Base-by-base conservation (phyloP, 2,329 filamentous ascomycete genomes). In the Coniochaeta pulveracea region DNA sequence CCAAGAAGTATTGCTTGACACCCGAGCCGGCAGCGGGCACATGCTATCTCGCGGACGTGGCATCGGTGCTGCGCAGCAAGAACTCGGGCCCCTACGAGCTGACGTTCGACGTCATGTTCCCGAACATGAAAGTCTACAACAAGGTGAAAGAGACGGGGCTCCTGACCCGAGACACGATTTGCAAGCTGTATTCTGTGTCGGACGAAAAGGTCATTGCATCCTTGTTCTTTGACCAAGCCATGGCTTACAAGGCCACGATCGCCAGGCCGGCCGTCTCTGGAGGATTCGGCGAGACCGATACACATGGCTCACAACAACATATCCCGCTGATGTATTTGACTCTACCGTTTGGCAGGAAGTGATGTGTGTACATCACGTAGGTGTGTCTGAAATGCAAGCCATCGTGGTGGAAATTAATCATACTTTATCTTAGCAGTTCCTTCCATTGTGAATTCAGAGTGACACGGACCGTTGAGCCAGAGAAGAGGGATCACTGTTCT, bases 51-150 rank as follows among this genome's bases (percentile, higher is more conserved):
- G 47, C 51, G 0, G 57, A 63, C 18, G 30, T 66, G 4, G 57
- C 61, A 0, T 50, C 48, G 3, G 51, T 66, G 2, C 41, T 69
- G 1, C 56, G 66, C 0, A 64, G 61, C 10, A 72, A 71, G 43
- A 70, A 69, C 27, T 51, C 64, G 0, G 66, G 66, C 0, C 65
- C 66, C 0, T 72, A 56, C 37, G 64, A 71, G 39, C 52, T 71
- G 18, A 70, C 66, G 0, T 55, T 70, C 17, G 67, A 72, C 35
- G 52, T 66, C 22, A 62, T 72, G 34, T 72, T 72, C 42, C 46
- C 46, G 1, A 46, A 51, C 0, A 34, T 42, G 9, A 43, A 43
- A 1, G 43, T 46, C 0, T 69, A 60, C 36, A 43, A 0, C 48
- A 16, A 18, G n/a, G 35, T 40, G 1, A 19, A 22, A 10, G 9